Base-by-base conservation (phyloP, 1,284 basidiomycete species). In the Trichosporon coremiiforme region DNA sequence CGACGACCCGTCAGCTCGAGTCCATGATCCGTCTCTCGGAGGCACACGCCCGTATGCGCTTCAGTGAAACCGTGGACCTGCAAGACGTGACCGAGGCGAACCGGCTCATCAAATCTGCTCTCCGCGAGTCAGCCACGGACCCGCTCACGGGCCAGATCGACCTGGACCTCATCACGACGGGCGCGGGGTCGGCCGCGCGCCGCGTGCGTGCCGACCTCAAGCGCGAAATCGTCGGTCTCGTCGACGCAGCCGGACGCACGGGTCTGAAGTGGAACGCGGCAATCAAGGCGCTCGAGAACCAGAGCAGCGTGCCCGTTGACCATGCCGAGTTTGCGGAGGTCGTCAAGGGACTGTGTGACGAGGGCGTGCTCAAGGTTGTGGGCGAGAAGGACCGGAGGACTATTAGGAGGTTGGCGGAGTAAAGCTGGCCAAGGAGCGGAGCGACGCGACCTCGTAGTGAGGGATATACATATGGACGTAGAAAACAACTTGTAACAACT, bases 11-110 rank as follows among this genome's bases (percentile, higher is more conserved):
- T 67, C 96, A 99, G 84, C 89, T 99, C 35, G 96, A 99, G 84
- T 92, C 90, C 76, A 94, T 99, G 90, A 98, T 99, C 79, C 92
- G 97, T n/a, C 88, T 99, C 33, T 91, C 92, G 0, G 97, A 99
- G 84, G 96, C 92, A 0, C 96, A 99, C 80, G 95, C 96, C 0
- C 88, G 95, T 25, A 98, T 98, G 95, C 89, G 95, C 0, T 91
- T 97, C 82, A 91, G 91, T 22, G 86, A 89, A 35, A 87, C 88
- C 65, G 96, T 99, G 65, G 91, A 95, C 76, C 85, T 93, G 55
- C 85, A 86, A 68, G 97, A 99, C 79, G 97, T 99, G 25, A 86
- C 88, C 73, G 97, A 99, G 84, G 95, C 96, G 1, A 90, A 88
- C 76, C 88, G 96, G 13, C 87, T 99, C 73, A 98, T 99, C 89